phyloP scores from a whole-genome alignment of 2,329 filamentous ascomycete genomes.

The Paraconiothyrium brasiliense region DNA sequence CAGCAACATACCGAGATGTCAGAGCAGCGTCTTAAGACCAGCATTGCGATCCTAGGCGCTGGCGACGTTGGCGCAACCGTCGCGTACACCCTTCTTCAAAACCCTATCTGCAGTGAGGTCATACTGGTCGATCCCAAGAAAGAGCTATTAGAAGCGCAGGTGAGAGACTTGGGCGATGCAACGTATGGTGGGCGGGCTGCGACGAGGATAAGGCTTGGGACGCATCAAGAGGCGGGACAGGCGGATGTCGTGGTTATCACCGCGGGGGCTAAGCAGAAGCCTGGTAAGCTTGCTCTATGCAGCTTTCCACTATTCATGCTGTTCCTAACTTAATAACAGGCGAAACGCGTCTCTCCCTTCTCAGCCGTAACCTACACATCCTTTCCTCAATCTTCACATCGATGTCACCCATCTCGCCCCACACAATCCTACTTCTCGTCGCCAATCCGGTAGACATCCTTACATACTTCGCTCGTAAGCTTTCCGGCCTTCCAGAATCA shows the following conservation, averaged over 20 bases:
- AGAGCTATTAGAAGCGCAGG: slow-evolving; percentile 58
- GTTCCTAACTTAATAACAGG: slow-evolving; percentile 32
- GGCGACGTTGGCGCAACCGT: slow-evolving; percentile 62
- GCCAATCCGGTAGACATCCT: slow-evolving; percentile 66
- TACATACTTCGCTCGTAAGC: slow-evolving; percentile 59
- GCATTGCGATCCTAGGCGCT: slow-evolving; percentile 62
- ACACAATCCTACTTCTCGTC: slow-evolving; percentile 62
- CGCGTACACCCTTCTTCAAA: slow-evolving; percentile 62
- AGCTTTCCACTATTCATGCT: background rate
- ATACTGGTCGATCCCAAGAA: slow-evolving; percentile 64
- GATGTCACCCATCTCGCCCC: slow-evolving; percentile 60
- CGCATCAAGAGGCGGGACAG: slow-evolving; percentile 60
- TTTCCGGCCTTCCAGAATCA: slow-evolving; percentile 58
- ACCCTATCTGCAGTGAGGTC: slow-evolving; percentile 61
- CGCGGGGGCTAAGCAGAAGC: slow-evolving; percentile 62
- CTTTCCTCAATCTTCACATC: slow-evolving; percentile 57
- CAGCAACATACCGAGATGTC: slow-evolving; percentile 23
- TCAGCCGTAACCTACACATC: slow-evolving; percentile 60
- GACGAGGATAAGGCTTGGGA: slow-evolving; percentile 57
- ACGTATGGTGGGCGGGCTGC: slow-evolving; percentile 56
- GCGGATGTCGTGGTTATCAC: slow-evolving; percentile 65
- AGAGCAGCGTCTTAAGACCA: slow-evolving; percentile 44
- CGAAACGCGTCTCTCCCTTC: slow-evolving; percentile 57
- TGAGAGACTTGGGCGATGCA: slow-evolving; percentile 63
- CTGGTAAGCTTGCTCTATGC: slow-evolving; percentile 35